phyloP scores from a whole-genome alignment of 1,139 yeast genomes.

The Meyerozyma elateridarum region DNA sequence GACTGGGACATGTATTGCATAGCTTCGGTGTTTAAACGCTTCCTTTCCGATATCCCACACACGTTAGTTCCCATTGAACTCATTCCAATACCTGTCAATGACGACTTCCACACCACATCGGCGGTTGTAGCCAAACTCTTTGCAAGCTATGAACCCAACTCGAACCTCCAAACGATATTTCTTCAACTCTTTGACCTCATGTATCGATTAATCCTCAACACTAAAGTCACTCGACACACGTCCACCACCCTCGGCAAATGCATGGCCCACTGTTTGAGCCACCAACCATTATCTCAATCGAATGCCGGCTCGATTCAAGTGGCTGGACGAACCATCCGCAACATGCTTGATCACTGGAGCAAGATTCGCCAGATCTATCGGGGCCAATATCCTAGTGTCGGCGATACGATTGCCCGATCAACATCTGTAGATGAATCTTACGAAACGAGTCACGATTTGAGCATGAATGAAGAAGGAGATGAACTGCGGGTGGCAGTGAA shows the following conservation, averaged over 20 bases:
- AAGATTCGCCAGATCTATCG: slow-evolving; percentile 13
- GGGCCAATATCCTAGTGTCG: slow-evolving; percentile 17
- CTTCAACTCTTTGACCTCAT: slow-evolving; percentile 41
- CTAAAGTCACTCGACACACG: slow-evolving; percentile 40
- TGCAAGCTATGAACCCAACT: slow-evolving; percentile 10
- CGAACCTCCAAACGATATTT: slow-evolving; percentile 22
- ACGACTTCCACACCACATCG: slow-evolving; percentile 37
- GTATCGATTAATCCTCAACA: slow-evolving; percentile 25
- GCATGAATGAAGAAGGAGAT: slow-evolving; percentile 19
- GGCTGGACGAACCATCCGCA: slow-evolving; percentile 47
- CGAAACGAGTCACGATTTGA: slow-evolving; percentile 28
- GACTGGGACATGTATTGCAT: slow-evolving; percentile 63
- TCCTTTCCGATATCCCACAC: slow-evolving; percentile 39
- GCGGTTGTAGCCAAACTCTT: slow-evolving; percentile 5
- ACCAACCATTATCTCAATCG: slow-evolving; percentile 41
- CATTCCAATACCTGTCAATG: slow-evolving; percentile 45
- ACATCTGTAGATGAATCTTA: slow-evolving; percentile 23
- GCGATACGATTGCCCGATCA: slow-evolving; percentile 20
- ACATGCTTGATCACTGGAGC: slow-evolving; percentile 44
- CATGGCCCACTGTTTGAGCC: slow-evolving; percentile 48
- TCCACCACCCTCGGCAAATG: slow-evolving; percentile 43
- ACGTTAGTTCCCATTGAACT: slow-evolving; percentile 42
- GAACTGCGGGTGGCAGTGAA: slow-evolving; percentile 14
- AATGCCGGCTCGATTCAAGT: slow-evolving; percentile 45
- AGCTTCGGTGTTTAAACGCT: slow-evolving; percentile 48